Conservation (phyloP, 2,329 filamentous ascomycete species). For the Paracamarosporium sp. region DNA sequence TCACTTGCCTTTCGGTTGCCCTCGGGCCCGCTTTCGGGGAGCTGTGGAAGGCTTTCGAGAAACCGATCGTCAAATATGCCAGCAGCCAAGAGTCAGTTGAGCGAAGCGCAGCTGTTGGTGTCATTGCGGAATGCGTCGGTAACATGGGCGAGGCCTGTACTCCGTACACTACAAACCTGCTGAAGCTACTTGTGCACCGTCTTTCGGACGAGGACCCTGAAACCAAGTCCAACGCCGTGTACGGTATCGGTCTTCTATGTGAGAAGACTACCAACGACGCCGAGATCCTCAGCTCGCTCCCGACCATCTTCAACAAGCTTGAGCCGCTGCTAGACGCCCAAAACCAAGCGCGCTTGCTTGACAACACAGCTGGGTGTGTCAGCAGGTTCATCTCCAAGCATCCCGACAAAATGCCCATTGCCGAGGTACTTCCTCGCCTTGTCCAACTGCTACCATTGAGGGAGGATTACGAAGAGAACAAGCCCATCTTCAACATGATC, state of each 20-base stretch:
- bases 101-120: constrained; percentile 87
- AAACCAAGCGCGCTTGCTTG: constrained; percentile 81
- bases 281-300: constrained; percentile 77
- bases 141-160: constrained; percentile 84
- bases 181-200: constrained; percentile 84
- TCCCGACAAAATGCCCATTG: constrained; percentile 80
- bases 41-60: constrained; percentile 96
- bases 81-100: constrained; percentile 86
- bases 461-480: constrained; percentile 97
- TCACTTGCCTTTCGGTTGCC: constrained; percentile 82
- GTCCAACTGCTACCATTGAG: constrained; percentile 82
- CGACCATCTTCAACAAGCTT: constrained; percentile 80
- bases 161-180: constrained; percentile 76
- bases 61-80: constrained; percentile 86
- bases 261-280: constrained; percentile 77
- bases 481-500: constrained; percentile 89
- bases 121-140: constrained; percentile 87
- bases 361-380: constrained; percentile 92
- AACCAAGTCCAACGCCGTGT: constrained; percentile 94
- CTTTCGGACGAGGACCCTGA: constrained; percentile 88
- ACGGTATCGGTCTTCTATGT: constrained; percentile 85
- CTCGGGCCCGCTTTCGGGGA: constrained; percentile 82
- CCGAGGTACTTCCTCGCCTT: constrained; percentile 81
- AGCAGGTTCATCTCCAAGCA: constrained; percentile 91
- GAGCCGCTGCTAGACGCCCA: constrained; percentile 82